phyloP scores from a whole-genome alignment of 495 filamentous ascomycete species.

The Penicillium soppii region DNA sequence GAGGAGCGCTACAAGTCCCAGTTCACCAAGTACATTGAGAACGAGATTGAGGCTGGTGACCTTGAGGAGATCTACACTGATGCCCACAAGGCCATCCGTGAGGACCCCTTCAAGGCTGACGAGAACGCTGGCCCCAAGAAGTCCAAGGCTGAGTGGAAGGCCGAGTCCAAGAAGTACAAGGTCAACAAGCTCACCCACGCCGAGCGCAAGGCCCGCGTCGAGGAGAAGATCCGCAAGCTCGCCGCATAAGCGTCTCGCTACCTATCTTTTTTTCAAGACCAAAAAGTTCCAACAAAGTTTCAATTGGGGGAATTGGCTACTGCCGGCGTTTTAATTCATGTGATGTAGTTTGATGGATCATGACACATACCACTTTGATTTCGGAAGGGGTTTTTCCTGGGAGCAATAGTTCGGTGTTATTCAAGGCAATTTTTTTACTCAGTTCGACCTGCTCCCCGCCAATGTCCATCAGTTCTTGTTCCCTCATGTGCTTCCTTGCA shows the following conservation, averaged over 20 bases:
- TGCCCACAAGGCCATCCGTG: constrained; percentile 95
- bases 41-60: constrained; percentile 93
- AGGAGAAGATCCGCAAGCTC: constrained; percentile 79
- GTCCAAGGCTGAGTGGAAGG: constrained; percentile 96
- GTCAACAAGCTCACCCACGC: constrained; percentile 72
- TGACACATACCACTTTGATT: constrained; percentile 31
- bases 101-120: constrained; percentile 94
- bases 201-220: constrained; percentile 73
- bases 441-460: constrained; percentile 30
- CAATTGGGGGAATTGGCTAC: constrained; percentile 27
- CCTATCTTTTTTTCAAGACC: constrained; percentile 18
- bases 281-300: constrained; percentile 21
- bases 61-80: constrained; percentile 95
- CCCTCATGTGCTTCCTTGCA: constrained; percentile 26
- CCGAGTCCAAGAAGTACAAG: constrained; percentile 87
- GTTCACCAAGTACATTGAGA: constrained; percentile 96
- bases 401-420: constrained; percentile 36
- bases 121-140: constrained; percentile 79
- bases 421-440: constrained; percentile 33
- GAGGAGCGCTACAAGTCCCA: constrained; percentile 99
- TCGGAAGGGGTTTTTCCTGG: constrained; percentile 13
- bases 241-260: constrained; percentile 37
- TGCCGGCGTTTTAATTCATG: constrained; percentile 28
- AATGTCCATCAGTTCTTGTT: constrained; percentile 34
- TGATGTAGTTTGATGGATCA: constrained; percentile 31